phyloP scores from a whole-genome alignment of 305 asterid genomes.

The Euphrasia arctica region DNA sequence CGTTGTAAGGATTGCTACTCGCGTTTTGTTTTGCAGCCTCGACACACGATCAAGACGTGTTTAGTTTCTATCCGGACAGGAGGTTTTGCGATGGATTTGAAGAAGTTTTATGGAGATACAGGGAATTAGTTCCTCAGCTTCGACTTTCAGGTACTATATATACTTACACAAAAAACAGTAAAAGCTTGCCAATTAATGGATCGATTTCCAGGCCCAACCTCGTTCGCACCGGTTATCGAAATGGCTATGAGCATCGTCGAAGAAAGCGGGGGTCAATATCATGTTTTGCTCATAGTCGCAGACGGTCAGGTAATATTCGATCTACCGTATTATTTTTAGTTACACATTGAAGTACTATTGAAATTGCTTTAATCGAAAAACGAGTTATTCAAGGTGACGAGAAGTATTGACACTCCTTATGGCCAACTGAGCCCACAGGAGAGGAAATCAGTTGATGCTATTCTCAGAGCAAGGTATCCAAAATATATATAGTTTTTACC shows the following conservation, averaged over 20 bases:
- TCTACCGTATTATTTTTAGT: too few relatives aligned
- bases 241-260: neutral
- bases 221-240: neutral
- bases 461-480: neutral
- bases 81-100: neutral
- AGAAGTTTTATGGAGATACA: neutral
- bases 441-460: conserved; percentile 40
- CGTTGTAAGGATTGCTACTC: neutral
- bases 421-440: conserved; percentile 45
- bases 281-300: neutral
- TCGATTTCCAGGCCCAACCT: neutral
- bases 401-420: conserved; percentile 38
- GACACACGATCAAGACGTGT: neutral
- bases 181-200: neutral
- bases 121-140: neutral
- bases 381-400: conserved; percentile 31
- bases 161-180: too few relatives aligned
- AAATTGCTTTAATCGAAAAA: neutral
- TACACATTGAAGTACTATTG: neutral
- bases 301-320: too few relatives aligned
- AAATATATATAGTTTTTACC: neutral
- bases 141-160: neutral
- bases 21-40: neutral
- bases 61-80: neutral
- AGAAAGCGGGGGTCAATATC: neutral